A percentile compares a stretch with the other conserved stretches of the same genome.
Conservation (phyloP, 495 filamentous ascomycete genomes). For the Penicillium chermesinum region DNA sequence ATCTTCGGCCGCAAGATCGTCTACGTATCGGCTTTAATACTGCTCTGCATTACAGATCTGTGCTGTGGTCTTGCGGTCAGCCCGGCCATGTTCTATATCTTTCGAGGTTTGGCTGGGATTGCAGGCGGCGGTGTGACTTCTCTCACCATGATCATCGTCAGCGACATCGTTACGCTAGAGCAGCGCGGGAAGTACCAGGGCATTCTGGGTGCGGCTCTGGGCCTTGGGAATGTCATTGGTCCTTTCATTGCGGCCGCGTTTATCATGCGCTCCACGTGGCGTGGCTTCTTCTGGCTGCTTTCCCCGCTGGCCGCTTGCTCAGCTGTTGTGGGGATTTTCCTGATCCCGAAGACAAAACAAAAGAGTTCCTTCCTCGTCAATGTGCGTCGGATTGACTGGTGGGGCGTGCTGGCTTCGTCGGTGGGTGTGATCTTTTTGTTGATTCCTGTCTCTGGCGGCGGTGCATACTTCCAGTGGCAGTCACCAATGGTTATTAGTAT, state of each 20-base stretch:
- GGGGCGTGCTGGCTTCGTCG: conserved; percentile 44
- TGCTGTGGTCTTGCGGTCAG: conserved; percentile 49
- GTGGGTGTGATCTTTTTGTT: conserved; percentile 53
- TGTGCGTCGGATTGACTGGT: conserved; percentile 52
- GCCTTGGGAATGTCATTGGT: conserved; percentile 41
- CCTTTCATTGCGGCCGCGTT: conserved; percentile 44
- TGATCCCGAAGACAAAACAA: conserved; percentile 38
- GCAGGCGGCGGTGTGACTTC: conserved; percentile 49
- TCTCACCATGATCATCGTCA: conserved; percentile 48
- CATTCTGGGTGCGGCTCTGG: conserved; percentile 38
- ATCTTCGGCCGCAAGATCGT: conserved; percentile 55
- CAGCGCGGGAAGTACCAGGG: conserved; percentile 46
- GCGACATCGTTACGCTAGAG: conserved; percentile 43
- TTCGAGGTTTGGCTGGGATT: conserved; percentile 51
- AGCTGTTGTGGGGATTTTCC: conserved; percentile 37
- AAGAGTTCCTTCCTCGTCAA: conserved; percentile 37
- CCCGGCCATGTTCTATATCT: conserved; percentile 50
- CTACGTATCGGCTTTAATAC: conserved; percentile 39
- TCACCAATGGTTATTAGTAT: conserved; percentile 59
- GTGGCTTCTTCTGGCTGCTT: conserved; percentile 46
- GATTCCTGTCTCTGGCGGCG: conserved; percentile 60
- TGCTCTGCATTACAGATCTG: conserved; percentile 49
- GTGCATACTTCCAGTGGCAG: conserved; percentile 55
- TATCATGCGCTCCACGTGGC: conserved; percentile 41
- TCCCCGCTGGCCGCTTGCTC: conserved; percentile 37